A percentile compares a stretch with the other conserved stretches of the same genome.
Conservation (phyloP, 148 eudicot genomes). For the Rhododendron simsii region DNA sequence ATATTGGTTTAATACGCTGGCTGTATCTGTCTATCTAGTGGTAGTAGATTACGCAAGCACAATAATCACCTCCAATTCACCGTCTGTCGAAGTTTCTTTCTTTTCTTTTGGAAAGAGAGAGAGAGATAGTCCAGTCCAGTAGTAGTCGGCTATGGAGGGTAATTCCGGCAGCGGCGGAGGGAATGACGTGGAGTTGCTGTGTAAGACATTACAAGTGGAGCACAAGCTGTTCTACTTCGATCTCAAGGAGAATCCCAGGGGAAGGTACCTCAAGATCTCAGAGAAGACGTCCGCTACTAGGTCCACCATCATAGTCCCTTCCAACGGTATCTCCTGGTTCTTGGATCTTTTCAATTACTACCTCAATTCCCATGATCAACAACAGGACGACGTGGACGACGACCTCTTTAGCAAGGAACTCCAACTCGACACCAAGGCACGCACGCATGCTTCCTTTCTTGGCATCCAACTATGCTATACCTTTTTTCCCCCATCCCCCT, state of each 20-base stretch:
- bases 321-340: constrained; percentile 80
- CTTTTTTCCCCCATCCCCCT: neutral
- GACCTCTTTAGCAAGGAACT: constrained; percentile 86
- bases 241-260: constrained; percentile 97
- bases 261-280: constrained; percentile 85
- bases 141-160: constrained; percentile 42
- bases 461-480: neutral
- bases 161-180: constrained; percentile 51
- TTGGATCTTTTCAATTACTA: constrained; percentile 89
- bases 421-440: constrained; percentile 83
- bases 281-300: constrained; percentile 96
- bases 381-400: neutral
- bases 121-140: neutral
- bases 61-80: neutral
- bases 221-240: constrained; percentile 96
- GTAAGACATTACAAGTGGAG: constrained; percentile 91
- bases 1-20: neutral
- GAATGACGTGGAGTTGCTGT: constrained; percentile 73
- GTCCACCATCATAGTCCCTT: constrained; percentile 90
- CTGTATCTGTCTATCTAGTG: neutral
- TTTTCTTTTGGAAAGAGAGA: neutral
- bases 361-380: constrained; percentile 65
- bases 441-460: neutral
- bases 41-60: neutral
- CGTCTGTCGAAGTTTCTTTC: neutral